Evolutionary conservation across 2,329 filamentous ascomycete genomes (phyloP), one percentile per base, ranked within the genome.

Genomic region (Fusarium irregulare): DNA sequence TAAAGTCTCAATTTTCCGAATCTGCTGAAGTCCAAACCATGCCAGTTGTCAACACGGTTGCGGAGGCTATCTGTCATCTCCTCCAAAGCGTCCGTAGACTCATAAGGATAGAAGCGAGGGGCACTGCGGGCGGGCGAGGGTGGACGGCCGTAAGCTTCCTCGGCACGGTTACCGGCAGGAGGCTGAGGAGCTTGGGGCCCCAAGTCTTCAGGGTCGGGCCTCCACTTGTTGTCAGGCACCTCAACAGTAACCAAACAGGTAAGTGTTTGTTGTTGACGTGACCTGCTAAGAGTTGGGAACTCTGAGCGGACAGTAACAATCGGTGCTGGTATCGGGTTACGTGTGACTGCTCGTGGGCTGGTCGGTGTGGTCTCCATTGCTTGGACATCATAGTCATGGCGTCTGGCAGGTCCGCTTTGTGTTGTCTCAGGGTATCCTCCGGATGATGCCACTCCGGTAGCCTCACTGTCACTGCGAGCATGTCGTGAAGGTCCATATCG

Each of bases 1-100:
- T 97, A 94, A 32, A 98, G 84, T 32, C 94, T 90, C 71, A 99
- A 86, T 77, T 96, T 97, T 68, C 96, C 96, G 78, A 99, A 99
- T 70, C 92, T 89, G 76, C 89, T 89, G 76, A 98, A 98, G 77
- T 98, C 95, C 21, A 99, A 85, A 0, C 96, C 95, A 78, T 99
- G 96, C 96, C 96, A 99, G 74, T 98, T 98, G 75, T 99, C 96
- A 13, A 99, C 96, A n/a, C 94, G 91, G 47, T 84, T 88, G 61
- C 93, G 90, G 62, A 99, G 82, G 68, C 90, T 93, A 76, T 98
- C 93, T 0, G 94, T 97, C 76, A 96, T 92, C 70, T 95, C 91
- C 57, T 96, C 91, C 60, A 98, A 79, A 7, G 90, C 89, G 73
- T 94, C 92, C 4, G 89, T 85, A 4, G 92, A 87, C 78, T 97